A percentile compares a stretch with the other conserved stretches of the same genome.
phyloP scores from a whole-genome alignment of 83 land plant species.

The Larix sibirica region DNA sequence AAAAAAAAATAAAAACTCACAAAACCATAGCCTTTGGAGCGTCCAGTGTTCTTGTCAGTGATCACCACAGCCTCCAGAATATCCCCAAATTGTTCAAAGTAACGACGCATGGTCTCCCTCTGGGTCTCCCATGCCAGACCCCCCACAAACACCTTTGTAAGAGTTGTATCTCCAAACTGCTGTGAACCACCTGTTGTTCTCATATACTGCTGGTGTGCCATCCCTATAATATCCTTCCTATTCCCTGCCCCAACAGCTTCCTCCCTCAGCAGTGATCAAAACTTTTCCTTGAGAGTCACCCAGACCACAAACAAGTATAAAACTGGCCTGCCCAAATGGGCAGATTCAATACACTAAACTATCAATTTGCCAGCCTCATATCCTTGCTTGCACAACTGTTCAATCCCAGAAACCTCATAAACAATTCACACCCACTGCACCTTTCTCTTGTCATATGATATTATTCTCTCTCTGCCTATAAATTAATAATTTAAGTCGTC shows the following conservation, averaged over 20 bases:
- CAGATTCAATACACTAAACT: background rate
- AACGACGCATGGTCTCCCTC: constrained; percentile 30
- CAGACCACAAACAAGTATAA: no score
- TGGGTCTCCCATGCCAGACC: constrained; percentile 39
- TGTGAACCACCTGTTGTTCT: constrained; percentile 6
- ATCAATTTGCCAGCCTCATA: constrained; percentile 15
- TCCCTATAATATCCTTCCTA: constrained; percentile 5
- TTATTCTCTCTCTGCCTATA: background rate
- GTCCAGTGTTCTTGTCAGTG: constrained; percentile 31
- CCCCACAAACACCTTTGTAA: constrained; percentile 38
- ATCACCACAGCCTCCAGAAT: constrained; percentile 17
- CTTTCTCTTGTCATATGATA: constrained; percentile 7
- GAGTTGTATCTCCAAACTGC: constrained; percentile 38
- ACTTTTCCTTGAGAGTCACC: background rate
- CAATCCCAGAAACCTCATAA: background rate
- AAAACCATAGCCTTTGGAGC: constrained; percentile 56
- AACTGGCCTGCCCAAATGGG: no score
- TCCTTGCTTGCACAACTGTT: background rate
- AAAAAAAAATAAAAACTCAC: constrained; percentile 4
- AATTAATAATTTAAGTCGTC: background rate
- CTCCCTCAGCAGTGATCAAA: no score
- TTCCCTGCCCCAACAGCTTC: background rate
- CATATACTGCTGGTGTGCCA: constrained; percentile 7
- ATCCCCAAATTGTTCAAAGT: constrained; percentile 39
- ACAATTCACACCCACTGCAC: constrained; percentile 13